phyloP scores from a whole-genome alignment of 2,329 filamentous ascomycete species.

The Orbilia quercus region DNA sequence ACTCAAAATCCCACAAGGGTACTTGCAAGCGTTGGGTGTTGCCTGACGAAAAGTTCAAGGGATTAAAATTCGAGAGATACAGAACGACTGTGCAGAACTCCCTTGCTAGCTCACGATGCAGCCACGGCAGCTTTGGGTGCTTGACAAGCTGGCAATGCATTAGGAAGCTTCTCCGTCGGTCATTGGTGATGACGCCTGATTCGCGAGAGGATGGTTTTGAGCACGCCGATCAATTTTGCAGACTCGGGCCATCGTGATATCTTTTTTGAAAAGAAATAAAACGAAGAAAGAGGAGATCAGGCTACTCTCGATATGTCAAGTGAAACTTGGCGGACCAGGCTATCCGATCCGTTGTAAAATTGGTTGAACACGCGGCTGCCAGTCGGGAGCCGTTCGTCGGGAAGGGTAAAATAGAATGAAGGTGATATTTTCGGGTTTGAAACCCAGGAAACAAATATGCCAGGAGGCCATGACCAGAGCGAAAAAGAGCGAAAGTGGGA shows the following conservation, averaged over 20 bases:
- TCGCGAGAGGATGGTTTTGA: conserved; percentile 30
- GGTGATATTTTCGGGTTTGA: conserved; percentile 36
- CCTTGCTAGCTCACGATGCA: conserved; percentile 27
- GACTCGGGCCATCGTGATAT: conserved; percentile 14
- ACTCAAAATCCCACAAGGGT: conserved; percentile 12
- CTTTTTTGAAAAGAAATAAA: conserved; percentile 1
- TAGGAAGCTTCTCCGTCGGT: conserved; percentile 15
- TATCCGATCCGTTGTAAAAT: conserved; percentile 29
- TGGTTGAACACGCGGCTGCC: conserved; percentile 36
- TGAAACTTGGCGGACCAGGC: conserved; percentile 40
- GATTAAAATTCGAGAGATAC: not conserved
- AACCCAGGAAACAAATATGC: conserved; percentile 23
- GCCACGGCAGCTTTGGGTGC: no score
- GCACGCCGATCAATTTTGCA: conserved; percentile 19
- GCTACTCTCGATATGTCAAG: not conserved
- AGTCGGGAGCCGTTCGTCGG: conserved; percentile 7
- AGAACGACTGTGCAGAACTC: conserved; percentile 8
- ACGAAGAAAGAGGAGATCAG: no score
- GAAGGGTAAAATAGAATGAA: conserved; percentile 41
- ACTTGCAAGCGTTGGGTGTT: conserved; percentile 41
- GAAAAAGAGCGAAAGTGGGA: not conserved
- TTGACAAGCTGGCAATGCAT: conserved; percentile 41
- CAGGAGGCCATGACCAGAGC: not conserved
- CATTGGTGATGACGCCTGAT: conserved; percentile 27
- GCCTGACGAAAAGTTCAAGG: conserved; percentile 8